phyloP scores from a whole-genome alignment of 176 grass and related monocot species.

The Puccinellia tenuiflora region DNA sequence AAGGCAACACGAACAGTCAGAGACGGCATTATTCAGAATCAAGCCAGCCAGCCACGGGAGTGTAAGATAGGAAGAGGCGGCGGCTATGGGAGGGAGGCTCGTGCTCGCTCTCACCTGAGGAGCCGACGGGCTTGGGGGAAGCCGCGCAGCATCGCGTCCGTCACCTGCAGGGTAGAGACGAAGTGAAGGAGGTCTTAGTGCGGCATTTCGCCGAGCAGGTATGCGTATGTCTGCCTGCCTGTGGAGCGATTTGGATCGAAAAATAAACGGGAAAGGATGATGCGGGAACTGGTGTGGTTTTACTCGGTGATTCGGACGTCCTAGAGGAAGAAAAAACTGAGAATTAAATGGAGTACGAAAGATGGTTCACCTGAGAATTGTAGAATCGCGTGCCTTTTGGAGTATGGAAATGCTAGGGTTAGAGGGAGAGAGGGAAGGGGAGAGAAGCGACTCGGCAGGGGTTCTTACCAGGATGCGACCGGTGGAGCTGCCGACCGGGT shows the following conservation, averaged over 20 bases:
- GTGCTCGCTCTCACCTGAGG: constrained; percentile 36
- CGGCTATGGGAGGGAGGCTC: not conserved
- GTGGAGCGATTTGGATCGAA: no score
- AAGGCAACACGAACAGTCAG: not conserved
- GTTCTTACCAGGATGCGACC: not conserved
- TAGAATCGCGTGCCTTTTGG: no score
- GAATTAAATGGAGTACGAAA: not conserved
- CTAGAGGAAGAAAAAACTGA: not conserved
- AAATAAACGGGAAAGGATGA: not conserved
- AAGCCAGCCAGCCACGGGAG: not conserved
- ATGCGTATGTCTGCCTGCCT: no score
- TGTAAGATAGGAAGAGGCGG: not conserved
- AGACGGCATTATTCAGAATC: not conserved
- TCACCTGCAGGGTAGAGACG: not conserved
- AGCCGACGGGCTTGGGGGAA: constrained; percentile 48
- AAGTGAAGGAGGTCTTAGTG: not conserved
- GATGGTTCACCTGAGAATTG: not conserved
- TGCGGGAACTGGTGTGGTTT: not conserved
- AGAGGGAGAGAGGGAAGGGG: no score
- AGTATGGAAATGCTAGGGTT: not conserved
- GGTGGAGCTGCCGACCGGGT: not conserved
- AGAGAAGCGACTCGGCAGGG: not conserved
- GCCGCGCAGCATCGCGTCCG: constrained; percentile 34
- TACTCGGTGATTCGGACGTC: not conserved
- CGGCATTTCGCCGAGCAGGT: constrained; percentile 26